Evolutionary conservation across 371 early-diverging fungal genomes (phyloP), one percentile per base, ranked within the genome.

Genomic region (Saksenaea oblongispora): DNA sequence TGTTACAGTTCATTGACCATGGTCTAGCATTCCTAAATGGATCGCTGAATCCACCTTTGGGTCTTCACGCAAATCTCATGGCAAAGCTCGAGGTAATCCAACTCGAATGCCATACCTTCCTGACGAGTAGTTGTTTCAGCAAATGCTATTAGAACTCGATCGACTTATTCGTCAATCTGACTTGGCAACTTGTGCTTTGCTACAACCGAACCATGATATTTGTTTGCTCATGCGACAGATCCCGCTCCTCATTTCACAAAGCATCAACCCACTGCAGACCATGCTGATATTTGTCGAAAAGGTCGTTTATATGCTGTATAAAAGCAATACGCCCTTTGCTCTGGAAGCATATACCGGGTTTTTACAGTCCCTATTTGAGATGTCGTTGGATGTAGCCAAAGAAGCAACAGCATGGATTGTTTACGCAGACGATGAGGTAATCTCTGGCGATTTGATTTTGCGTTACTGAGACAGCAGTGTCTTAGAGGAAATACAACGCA

Each of bases 371-470:
- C 75, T 97, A 35, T 93, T 92, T 69, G 92, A 94, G 35, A 68
- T 87, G 35, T 95, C 94, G 0, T 80, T 80, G 44, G 84, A 85
- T 22, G 89, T 92, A 0, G 86, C 85, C 15, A 89, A 91, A 71
- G 97, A 98, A 74, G 89, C 96, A 35, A 81, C 83, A 5, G 83
- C 87, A 27, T 98, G 97, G 98, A 76, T 99, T 27, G 80, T 95
- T 22, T 96, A 93, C 76, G 86, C 94, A 0, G 93, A 95, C 57
- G 98, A 98, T 67, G 96, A 96, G 67, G 71, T 74, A 59, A 54
- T n/a, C n/a, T n/a, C n/a, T n/a, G n/a, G n/a, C n/a, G n/a, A n/a
- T n/a, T n/a, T n/a, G n/a, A n/a, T 47, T 54, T 0, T 14, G 7
- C 36, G 17, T 42, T 24, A 8, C 18, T 61, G 59, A 39, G 13